These are phyloP conservation scores for Dillenia turbinata DNA, from an alignment of 164 flowering plant genomes.

Conservation along the genomic window DNA sequence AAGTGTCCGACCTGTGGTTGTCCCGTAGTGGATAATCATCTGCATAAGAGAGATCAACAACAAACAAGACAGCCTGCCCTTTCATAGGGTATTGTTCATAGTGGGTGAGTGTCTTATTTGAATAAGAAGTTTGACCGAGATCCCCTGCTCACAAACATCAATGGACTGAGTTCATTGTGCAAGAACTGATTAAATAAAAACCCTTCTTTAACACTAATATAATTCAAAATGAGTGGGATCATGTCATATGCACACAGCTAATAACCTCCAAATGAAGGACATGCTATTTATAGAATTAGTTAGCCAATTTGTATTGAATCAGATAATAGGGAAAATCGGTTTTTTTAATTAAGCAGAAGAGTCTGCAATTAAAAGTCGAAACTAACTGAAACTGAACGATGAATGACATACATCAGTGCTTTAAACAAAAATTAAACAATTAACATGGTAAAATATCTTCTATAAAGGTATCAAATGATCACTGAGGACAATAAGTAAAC, in stretches of 20 bases:
- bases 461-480: too few species aligned
- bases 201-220: neutral
- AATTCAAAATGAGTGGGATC: neutral
- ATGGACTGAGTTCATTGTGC: conserved; percentile 4
- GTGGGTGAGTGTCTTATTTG: conserved; percentile 61
- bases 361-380: too few species aligned
- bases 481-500: too few species aligned
- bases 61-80: conserved; percentile 61
- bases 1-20: conserved; percentile 74
- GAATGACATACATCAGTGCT: too few species aligned
- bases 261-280: neutral
- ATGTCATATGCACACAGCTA: neutral
- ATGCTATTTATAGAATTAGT: too few species aligned
- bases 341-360: too few species aligned
- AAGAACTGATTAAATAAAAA: neutral
- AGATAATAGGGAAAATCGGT: too few species aligned
- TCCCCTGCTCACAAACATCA: conserved; percentile 45
- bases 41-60: conserved; percentile 80
- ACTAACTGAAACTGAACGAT: too few species aligned
- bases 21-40: conserved; percentile 67
- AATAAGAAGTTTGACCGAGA: conserved; percentile 75
- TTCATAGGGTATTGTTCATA: conserved; percentile 47
- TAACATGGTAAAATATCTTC: too few species aligned
- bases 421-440: too few species aligned
- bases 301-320: too few species aligned